These are phyloP conservation scores for Populus tomentosa DNA, from an alignment of 441 rosid species.

Conservation along the genomic window DNA sequence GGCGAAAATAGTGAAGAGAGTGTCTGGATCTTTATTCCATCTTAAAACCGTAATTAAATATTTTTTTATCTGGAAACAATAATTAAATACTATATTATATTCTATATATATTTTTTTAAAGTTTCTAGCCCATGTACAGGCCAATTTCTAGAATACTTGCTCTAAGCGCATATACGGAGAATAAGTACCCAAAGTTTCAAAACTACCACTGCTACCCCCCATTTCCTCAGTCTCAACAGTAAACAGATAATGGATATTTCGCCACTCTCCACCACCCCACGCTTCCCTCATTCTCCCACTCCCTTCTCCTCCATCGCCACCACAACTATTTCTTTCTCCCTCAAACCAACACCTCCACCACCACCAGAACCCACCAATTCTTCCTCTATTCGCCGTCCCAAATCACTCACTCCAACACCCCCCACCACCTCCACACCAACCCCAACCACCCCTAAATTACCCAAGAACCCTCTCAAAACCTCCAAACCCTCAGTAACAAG, in stretches of 20 bases:
- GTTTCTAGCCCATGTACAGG: not conserved
- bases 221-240: not conserved
- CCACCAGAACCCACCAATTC: slow-evolving; percentile 19
- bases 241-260: slow-evolving; percentile 17
- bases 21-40: no score
- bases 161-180: no score
- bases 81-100: no score
- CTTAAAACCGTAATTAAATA: no score
- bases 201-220: not conserved
- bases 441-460: slow-evolving; percentile 17
- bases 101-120: no score
- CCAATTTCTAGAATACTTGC: not conserved
- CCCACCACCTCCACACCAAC: slow-evolving; percentile 12
- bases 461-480: slow-evolving; percentile 56
- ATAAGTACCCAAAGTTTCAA: not conserved
- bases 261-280: slow-evolving; percentile 9
- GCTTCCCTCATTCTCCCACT: slow-evolving; percentile 10
- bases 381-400: slow-evolving; percentile 49
- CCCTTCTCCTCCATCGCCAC: slow-evolving; percentile 17
- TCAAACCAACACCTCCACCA: slow-evolving; percentile 22
- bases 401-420: slow-evolving; percentile 28
- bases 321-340: slow-evolving; percentile 38
- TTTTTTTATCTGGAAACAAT: no score
- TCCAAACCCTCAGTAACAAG: slow-evolving; percentile 6
- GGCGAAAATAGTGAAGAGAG: no score